phyloP scores from a whole-genome alignment of 306 rosid genomes.

The Fagus crenata region DNA sequence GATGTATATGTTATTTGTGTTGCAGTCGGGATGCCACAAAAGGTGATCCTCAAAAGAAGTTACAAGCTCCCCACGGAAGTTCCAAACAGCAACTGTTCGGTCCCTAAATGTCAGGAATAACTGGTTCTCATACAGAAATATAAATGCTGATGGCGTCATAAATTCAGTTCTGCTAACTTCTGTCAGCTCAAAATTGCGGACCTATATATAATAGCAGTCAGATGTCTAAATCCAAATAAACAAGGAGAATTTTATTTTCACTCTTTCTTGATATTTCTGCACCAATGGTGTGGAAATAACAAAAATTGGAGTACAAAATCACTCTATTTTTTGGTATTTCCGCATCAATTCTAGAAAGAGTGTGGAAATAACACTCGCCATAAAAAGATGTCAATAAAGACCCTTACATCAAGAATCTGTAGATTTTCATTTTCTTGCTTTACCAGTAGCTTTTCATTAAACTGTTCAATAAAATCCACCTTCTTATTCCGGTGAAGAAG shows the following conservation, averaged over 20 bases:
- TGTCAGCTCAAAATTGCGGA: slow-evolving; percentile 81
- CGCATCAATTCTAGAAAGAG: too few species aligned
- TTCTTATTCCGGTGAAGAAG: slow-evolving; percentile 94
- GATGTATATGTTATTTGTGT: slow-evolving; percentile 92
- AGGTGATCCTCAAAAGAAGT: slow-evolving; percentile 99
- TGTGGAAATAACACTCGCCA: not conserved
- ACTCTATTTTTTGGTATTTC: too few species aligned
- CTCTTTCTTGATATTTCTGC: too few species aligned
- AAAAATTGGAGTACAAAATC: too few species aligned
- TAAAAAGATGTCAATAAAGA: slow-evolving; percentile 9
- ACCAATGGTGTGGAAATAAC: too few species aligned
- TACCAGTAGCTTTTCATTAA: slow-evolving; percentile 98
- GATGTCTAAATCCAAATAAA: slow-evolving; percentile 25
- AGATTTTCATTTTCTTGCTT: slow-evolving; percentile 99
- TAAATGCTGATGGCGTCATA: slow-evolving; percentile 98
- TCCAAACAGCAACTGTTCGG: slow-evolving; percentile 99
- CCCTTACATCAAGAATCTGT: slow-evolving; percentile 91
- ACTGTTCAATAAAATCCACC: slow-evolving; percentile 98
- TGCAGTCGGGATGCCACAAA: slow-evolving; percentile 99
- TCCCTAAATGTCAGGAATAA: slow-evolving; percentile 87
- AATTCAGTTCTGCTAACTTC: slow-evolving; percentile 90
- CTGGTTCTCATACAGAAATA: slow-evolving; percentile 94
- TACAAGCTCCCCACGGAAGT: slow-evolving; percentile 98
- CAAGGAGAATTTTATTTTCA: not conserved
- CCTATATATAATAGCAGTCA: slow-evolving; percentile 54